Percentiles rank a stretch among this genome's conserved stretches.
Evolutionary conservation across 2,329 filamentous ascomycete species (phyloP).

Genomic region (Hymenoscyphus occultus): DNA sequence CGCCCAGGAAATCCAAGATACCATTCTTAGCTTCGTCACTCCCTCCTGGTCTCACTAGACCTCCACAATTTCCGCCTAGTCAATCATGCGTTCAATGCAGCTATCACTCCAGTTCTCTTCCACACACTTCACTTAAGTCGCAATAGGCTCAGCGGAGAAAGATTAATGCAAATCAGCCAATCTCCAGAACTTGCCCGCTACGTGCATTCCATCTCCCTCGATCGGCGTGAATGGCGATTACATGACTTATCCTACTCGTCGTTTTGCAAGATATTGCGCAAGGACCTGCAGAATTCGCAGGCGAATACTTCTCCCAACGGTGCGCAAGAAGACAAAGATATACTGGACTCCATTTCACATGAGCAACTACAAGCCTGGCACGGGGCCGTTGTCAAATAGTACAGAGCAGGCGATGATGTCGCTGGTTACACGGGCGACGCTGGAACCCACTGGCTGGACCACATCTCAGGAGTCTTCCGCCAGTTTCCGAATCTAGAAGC

Average conservation of each 20-base stretch:
- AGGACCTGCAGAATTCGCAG: not conserved
- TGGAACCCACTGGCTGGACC: not conserved
- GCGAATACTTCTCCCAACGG: not conserved
- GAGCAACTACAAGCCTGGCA: not conserved
- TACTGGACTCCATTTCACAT: not conserved
- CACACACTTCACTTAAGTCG: not conserved
- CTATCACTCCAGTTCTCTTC: not conserved
- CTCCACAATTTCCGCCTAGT: not conserved
- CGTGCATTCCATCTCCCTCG: not conserved
- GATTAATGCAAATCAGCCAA: not conserved
- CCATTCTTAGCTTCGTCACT: not conserved
- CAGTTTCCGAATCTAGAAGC: not conserved
- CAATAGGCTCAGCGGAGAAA: not conserved
- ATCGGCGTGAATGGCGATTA: not conserved
- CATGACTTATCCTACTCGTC: not conserved
- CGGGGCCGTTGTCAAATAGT: not conserved
- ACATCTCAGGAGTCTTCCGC: not conserved
- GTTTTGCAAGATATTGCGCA: not conserved
- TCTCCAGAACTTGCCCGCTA: not conserved
- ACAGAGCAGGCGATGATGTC: not conserved
- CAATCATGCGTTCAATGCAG: not conserved
- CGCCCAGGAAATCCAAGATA: not conserved
- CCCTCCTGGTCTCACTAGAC: constrained; percentile 1
- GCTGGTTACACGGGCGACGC: not conserved
- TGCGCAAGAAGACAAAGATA: not conserved